These are phyloP conservation scores for Grigorovia jiainica DNA, from an alignment of 805 yeast species.

Conservation along the genomic window DNA sequence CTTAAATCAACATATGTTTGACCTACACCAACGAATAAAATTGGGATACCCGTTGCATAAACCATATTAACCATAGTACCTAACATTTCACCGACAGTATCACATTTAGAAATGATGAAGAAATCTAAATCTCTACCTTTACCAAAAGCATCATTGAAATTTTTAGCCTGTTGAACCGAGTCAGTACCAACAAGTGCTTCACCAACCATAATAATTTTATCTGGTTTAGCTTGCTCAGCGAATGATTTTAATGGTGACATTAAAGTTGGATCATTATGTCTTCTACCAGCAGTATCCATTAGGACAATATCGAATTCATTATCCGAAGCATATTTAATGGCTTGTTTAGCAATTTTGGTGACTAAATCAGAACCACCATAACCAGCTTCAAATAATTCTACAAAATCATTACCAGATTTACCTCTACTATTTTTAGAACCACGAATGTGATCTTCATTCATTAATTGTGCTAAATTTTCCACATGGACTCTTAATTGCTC, in stretches of 20 bases:
- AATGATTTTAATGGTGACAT: conserved; percentile 95
- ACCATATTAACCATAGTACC: conserved; percentile 98
- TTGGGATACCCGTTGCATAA: conserved; percentile 90
- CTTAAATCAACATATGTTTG: conserved; percentile 93
- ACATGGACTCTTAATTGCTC: conserved; percentile 94
- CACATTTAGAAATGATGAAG: conserved; percentile 88
- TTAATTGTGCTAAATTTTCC: conserved; percentile 62
- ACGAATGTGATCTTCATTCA: conserved; percentile 35
- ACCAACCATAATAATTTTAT: conserved; percentile 96
- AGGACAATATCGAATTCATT: conserved; percentile 73
- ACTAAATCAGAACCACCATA: conserved; percentile 95
- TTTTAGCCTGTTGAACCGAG: conserved; percentile 88
- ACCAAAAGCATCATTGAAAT: conserved; percentile 91
- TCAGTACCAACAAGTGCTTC: conserved; percentile 97
- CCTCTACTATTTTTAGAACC: conserved; percentile 30
- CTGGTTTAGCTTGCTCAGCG: conserved; percentile 92
- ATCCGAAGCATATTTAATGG: conserved; percentile 67
- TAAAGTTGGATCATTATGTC: conserved; percentile 87
- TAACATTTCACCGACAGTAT: conserved; percentile 92
- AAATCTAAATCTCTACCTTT: conserved; percentile 72
- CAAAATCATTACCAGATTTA: conserved; percentile 30
- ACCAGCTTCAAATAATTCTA: conserved; percentile 87
- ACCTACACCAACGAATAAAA: conserved; percentile 91
- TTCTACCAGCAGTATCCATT: conserved; percentile 95
- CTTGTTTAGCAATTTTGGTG: conserved; percentile 85